These are phyloP conservation scores for Nicotiana sylvestris DNA, from an alignment of 257 asterid genomes.

Conservation along the genomic window DNA sequence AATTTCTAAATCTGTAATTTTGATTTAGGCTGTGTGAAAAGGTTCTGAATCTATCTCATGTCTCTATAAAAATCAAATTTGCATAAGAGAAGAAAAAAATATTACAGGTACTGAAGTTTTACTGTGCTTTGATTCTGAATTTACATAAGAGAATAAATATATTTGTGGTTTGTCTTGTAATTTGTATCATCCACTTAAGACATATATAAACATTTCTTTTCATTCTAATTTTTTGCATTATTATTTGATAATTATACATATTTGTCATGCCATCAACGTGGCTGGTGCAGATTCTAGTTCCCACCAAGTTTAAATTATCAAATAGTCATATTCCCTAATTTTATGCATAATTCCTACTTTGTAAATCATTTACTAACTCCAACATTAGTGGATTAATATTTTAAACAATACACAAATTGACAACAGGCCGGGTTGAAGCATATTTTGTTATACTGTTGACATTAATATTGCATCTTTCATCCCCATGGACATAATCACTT, in stretches of 20 bases:
- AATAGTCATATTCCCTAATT: neutral
- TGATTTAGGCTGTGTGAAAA: neutral
- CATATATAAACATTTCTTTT: neutral
- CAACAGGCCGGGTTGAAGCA: neutral
- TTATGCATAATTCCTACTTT: neutral
- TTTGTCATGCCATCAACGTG: neutral
- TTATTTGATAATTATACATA: neutral
- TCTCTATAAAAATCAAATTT: neutral
- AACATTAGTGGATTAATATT: neutral
- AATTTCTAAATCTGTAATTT: no score
- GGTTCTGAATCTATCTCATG: neutral
- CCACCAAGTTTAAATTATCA: neutral
- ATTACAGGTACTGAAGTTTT: no score
- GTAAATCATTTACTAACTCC: neutral
- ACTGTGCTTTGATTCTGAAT: no score
- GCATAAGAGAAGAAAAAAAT: no score
- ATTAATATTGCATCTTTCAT: neutral
- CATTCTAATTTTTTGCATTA: neutral
- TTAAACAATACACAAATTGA: neutral
- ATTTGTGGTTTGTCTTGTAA: neutral
- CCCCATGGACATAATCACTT: neutral
- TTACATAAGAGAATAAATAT: no score
- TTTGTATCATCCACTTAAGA: neutral
- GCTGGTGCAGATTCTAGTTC: neutral
- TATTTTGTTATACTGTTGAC: neutral